Evolutionary conservation across 202 grass and related monocot species (phyloP).

Genomic region (Carex arenaria): DNA sequence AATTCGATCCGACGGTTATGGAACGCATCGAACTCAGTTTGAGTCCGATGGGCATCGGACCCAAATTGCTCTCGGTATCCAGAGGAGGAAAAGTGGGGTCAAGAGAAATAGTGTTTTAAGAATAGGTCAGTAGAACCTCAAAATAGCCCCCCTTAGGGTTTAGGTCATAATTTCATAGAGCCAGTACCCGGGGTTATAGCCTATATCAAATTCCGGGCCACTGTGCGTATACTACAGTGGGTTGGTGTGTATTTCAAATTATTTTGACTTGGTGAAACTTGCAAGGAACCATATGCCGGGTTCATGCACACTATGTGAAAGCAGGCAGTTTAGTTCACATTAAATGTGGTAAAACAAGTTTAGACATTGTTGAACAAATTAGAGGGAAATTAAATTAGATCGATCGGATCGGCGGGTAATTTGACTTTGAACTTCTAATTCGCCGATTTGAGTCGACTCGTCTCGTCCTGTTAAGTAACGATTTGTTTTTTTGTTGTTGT

Average conservation of each 20-base stretch:
- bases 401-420: neutral
- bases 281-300: too few species aligned
- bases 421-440: neutral
- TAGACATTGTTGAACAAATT: too few species aligned
- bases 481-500: too few species aligned
- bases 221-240: neutral
- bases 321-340: neutral
- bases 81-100: neutral
- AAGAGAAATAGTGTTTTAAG: constrained; percentile 2
- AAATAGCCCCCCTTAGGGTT: neutral
- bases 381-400: neutral
- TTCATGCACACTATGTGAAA: too few species aligned
- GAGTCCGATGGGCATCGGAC: too few species aligned
- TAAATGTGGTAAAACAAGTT: neutral
- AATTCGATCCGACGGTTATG: too few species aligned
- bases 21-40: too few species aligned
- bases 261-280: neutral
- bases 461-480: too few species aligned
- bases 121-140: neutral
- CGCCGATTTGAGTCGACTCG: too few species aligned
- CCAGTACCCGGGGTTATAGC: too few species aligned
- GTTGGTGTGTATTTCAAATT: neutral
- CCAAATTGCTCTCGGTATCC: too few species aligned
- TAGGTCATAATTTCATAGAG: neutral
- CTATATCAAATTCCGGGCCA: neutral